These are phyloP conservation scores for Phylloporus sp. DNA, from an alignment of 768 basidiomycete species.

Conservation along the genomic window DNA sequence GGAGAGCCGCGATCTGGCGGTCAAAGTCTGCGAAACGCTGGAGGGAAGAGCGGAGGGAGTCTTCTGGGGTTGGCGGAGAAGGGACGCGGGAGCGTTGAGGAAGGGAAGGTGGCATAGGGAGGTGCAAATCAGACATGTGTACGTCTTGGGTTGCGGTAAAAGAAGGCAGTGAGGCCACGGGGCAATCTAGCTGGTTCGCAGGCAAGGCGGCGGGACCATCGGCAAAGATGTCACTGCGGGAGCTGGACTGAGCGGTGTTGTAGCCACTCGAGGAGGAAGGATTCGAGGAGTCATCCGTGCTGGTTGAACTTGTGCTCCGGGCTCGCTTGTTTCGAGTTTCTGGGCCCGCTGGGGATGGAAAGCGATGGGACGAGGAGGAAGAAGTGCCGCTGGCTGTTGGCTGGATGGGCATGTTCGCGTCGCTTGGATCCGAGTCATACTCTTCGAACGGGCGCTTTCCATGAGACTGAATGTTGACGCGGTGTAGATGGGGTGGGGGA, in stretches of 20 bases:
- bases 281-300: constrained; percentile 30
- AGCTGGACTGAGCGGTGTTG: constrained; percentile 33
- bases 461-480: constrained; percentile 23
- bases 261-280: constrained; percentile 36
- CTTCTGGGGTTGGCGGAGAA: constrained; percentile 25
- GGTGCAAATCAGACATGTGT: constrained; percentile 42
- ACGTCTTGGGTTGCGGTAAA: constrained; percentile 44
- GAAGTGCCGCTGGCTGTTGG: constrained; percentile 26
- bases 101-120: constrained; percentile 20
- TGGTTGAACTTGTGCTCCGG: constrained; percentile 47
- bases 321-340: constrained; percentile 56
- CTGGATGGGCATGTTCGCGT: constrained; percentile 25
- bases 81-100: constrained; percentile 12
- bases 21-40: constrained; percentile 54
- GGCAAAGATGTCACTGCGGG: constrained; percentile 27
- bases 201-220: constrained; percentile 15
- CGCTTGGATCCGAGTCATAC: constrained; percentile 30
- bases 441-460: constrained; percentile 32
- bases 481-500: constrained; percentile 22
- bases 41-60: constrained; percentile 40
- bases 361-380: constrained; percentile 15
- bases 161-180: constrained; percentile 29
- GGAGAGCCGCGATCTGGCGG: constrained; percentile 45
- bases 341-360: constrained; percentile 18
- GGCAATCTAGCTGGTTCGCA: constrained; percentile 13